Conservation (phyloP, 176 grass and related monocot species). For the Oryza glumipatula region DNA sequence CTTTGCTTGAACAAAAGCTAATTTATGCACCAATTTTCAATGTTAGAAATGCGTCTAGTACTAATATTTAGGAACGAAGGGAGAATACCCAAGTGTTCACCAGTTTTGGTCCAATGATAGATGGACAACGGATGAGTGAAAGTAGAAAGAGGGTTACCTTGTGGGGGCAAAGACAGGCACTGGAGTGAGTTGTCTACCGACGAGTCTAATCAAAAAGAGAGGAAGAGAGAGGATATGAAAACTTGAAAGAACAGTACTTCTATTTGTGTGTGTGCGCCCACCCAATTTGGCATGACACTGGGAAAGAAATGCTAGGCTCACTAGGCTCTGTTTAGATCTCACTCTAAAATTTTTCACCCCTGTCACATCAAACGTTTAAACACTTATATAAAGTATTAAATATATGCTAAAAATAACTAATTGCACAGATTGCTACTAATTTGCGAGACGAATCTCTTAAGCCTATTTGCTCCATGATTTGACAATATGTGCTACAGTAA, state of each 20-base stretch:
- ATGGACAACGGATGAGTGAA: slow-evolving; percentile 16
- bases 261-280: not conserved
- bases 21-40: no score
- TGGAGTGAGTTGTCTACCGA: slow-evolving; percentile 29
- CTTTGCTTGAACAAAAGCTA: no score
- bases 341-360: no score
- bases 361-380: no score
- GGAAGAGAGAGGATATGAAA: not conserved
- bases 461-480: no score
- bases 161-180: not conserved
- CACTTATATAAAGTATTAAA: no score
- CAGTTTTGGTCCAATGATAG: slow-evolving; percentile 26
- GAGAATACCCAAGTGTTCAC: not conserved
- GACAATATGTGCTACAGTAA: no score
- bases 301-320: not conserved
- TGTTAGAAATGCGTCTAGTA: no score
- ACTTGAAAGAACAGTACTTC: slow-evolving; percentile 1
- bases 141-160: not conserved
- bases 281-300: not conserved
- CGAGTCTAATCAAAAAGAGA: slow-evolving; percentile 31
- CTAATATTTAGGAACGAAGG: not conserved
- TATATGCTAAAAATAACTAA: no score
- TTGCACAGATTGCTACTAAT: no score
- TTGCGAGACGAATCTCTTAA: no score
- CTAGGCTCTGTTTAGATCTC: no score